Conservation (phyloP, 345 rosid genomes). For the Anastatica hierochuntica region DNA sequence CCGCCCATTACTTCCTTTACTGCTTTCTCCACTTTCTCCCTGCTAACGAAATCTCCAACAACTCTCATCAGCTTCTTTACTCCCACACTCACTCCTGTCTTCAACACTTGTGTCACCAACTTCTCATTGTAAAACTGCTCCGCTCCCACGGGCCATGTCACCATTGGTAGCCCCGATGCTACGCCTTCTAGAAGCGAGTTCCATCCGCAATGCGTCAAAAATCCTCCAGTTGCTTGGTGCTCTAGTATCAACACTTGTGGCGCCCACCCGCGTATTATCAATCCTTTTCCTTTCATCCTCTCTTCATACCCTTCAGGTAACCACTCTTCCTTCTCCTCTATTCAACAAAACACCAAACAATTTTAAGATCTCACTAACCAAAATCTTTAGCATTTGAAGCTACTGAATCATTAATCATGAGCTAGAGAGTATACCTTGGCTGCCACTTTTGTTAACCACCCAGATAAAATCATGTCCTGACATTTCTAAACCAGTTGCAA, state of each 20-base stretch:
- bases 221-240: constrained; percentile 34
- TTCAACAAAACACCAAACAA: neutral
- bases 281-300: constrained; percentile 25
- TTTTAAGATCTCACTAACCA: neutral
- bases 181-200: constrained; percentile 38
- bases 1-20: constrained; percentile 28
- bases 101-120: constrained; percentile 29
- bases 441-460: constrained; percentile 11
- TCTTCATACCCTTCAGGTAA: constrained; percentile 32
- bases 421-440: neutral
- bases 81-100: constrained; percentile 30
- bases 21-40: constrained; percentile 22
- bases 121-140: constrained; percentile 44
- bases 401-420: no score
- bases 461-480: constrained; percentile 15
- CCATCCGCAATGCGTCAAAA: constrained; percentile 52
- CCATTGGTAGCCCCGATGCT: constrained; percentile 36
- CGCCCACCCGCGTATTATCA: constrained; percentile 38
- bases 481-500: constrained; percentile 19
- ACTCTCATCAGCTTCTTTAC: constrained; percentile 11
- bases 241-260: constrained; percentile 44
- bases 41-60: constrained; percentile 13
- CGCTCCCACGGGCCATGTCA: constrained; percentile 37
- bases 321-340: constrained; percentile 21
- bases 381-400: no score